Conservation (phyloP, 495 filamentous ascomycete genomes). For the Chlorociboria aeruginascens region DNA sequence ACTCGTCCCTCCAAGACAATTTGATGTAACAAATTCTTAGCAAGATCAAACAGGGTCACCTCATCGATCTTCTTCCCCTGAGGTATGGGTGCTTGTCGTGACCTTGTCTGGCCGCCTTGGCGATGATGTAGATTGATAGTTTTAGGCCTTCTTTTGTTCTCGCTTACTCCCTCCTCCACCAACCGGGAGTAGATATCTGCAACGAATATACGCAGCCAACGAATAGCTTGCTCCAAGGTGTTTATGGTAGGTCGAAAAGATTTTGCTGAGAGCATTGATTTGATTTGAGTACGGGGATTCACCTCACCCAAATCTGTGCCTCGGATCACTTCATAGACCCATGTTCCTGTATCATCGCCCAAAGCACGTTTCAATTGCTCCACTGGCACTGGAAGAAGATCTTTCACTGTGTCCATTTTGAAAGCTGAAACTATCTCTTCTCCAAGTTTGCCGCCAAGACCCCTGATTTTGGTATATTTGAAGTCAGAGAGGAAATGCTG, state of each 20-base stretch:
- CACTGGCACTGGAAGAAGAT: slow-evolving; percentile 59
- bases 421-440: slow-evolving; percentile 69
- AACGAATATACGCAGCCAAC: slow-evolving; percentile 85
- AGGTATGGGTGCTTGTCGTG: slow-evolving; percentile 64
- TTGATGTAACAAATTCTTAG: slow-evolving; percentile 63
- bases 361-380: slow-evolving; percentile 71
- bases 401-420: slow-evolving; percentile 66
- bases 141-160: slow-evolving; percentile 76
- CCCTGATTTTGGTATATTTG: slow-evolving; percentile 94
- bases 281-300: slow-evolving; percentile 83
- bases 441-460: slow-evolving; percentile 91
- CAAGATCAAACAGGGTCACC: slow-evolving; percentile 59
- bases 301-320: slow-evolving; percentile 83
- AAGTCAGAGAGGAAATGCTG: slow-evolving; percentile 70
- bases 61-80: slow-evolving; percentile 62
- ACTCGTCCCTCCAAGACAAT: slow-evolving; percentile 62
- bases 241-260: slow-evolving; percentile 83
- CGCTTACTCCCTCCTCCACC: slow-evolving; percentile 83
- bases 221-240: slow-evolving; percentile 63
- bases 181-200: slow-evolving; percentile 86
- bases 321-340: slow-evolving; percentile 78
- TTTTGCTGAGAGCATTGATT: slow-evolving; percentile 97
- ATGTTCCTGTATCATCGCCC: slow-evolving; percentile 75
- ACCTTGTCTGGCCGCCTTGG: slow-evolving; percentile 55
- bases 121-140: slow-evolving; percentile 75